Evolutionary conservation across 2,329 filamentous ascomycete species (phyloP).

Genomic region (Diaporthe destruens): DNA sequence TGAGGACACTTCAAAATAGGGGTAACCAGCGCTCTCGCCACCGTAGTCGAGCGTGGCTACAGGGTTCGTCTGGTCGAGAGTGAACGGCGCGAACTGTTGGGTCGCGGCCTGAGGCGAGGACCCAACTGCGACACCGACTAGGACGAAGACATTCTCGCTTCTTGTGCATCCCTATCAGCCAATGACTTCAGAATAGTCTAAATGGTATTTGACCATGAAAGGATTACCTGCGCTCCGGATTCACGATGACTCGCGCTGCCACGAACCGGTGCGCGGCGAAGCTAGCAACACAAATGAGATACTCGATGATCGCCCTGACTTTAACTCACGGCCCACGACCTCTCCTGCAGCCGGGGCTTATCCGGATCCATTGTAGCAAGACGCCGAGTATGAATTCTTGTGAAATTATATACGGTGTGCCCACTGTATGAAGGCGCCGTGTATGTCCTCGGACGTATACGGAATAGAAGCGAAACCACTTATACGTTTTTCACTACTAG

Average conservation of each 20-base stretch:
- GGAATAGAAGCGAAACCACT: too few relatives aligned
- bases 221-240: neutral
- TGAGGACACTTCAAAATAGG: slow-evolving; percentile 49
- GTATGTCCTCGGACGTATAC: too few relatives aligned
- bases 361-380: neutral
- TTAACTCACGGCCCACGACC: neutral
- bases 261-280: slow-evolving; percentile 5
- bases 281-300: slow-evolving; percentile 7
- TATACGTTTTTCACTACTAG: too few relatives aligned
- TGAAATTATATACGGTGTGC: slow-evolving; percentile 3
- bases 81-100: slow-evolving; percentile 3
- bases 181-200: neutral
- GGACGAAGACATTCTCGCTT: slow-evolving; percentile 6
- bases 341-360: too few relatives aligned
- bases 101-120: neutral
- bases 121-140: neutral
- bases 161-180: neutral
- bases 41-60: slow-evolving; percentile 50
- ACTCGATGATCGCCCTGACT: slow-evolving; percentile 1
- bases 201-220: neutral
- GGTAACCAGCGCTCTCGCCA: slow-evolving; percentile 51
- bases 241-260: neutral
- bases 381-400: neutral
- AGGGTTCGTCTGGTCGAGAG: slow-evolving; percentile 11
- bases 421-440: too few relatives aligned